Evolutionary conservation across 2,329 filamentous ascomycete species (phyloP).

Genomic region (Ustulina deusta): DNA sequence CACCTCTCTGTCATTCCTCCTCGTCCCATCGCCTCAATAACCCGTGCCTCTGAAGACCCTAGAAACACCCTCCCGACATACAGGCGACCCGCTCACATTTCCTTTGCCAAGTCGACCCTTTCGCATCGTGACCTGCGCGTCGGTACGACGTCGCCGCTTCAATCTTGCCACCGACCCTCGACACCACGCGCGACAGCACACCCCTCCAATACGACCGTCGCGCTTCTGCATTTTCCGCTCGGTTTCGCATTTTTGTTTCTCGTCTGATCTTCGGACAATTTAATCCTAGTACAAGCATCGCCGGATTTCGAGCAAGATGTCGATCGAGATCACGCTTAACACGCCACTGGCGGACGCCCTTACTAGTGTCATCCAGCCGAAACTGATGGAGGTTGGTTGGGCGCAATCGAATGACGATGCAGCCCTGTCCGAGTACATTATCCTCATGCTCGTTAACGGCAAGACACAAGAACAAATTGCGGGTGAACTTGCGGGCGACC

Average conservation of each 20-base stretch:
- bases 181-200: constrained; percentile 22
- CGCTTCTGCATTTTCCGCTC: constrained; percentile 12
- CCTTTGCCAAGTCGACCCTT: constrained; percentile 5
- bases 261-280: background rate
- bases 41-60: background rate
- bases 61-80: background rate
- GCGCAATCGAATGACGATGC: constrained; percentile 76
- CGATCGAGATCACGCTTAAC: constrained; percentile 79
- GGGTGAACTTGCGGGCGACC: constrained; percentile 85
- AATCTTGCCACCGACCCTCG: constrained; percentile 22
- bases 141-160: constrained; percentile 36
- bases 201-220: constrained; percentile 18
- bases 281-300: background rate
- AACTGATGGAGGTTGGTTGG: constrained; percentile 94
- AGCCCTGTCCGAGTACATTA: constrained; percentile 93
- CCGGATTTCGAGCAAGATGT: constrained; percentile 67
- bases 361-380: constrained; percentile 84
- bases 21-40: constrained; percentile 16
- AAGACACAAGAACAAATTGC: constrained; percentile 93
- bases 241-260: constrained; percentile 1
- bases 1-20: constrained; percentile 31
- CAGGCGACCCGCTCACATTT: constrained; percentile 8
- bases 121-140: constrained; percentile 30
- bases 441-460: constrained; percentile 96
- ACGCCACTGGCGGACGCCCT: constrained; percentile 89